These are phyloP conservation scores for Arctium lappa DNA, from an alignment of 129 eudicot species.

Conservation along the genomic window DNA sequence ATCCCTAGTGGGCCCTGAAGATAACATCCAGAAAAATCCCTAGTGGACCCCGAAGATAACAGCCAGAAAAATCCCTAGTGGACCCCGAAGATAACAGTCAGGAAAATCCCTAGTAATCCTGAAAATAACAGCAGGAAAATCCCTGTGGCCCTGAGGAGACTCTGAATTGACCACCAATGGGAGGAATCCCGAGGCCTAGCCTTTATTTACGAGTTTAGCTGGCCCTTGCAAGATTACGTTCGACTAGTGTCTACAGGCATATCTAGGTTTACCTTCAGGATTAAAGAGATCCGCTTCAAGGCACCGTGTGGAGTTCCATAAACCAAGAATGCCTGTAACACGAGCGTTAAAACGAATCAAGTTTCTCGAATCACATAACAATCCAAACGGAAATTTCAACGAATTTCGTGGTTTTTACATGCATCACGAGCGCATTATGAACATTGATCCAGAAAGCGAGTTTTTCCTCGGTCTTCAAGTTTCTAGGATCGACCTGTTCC, in stretches of 20 bases:
- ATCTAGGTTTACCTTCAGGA: constrained; percentile 56
- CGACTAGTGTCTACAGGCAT: not conserved
- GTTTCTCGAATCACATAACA: not conserved
- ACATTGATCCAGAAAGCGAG: constrained; percentile 93
- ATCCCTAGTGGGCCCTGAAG: not conserved
- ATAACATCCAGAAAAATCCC: not conserved
- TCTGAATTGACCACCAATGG: not conserved
- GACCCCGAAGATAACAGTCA: not conserved
- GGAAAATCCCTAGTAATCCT: not conserved
- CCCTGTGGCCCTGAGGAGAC: not conserved
- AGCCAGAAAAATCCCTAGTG: not conserved
- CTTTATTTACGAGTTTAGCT: not conserved
- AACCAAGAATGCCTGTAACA: constrained; percentile 66
- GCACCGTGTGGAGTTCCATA: constrained; percentile 65
- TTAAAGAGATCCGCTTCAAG: constrained; percentile 60
- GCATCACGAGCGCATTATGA: constrained; percentile 88
- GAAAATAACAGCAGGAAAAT: not conserved
- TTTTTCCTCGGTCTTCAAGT: constrained; percentile 69
- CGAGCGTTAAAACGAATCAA: constrained; percentile 8
- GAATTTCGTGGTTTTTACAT: constrained; percentile 36
- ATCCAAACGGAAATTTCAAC: not conserved
- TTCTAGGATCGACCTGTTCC: constrained; percentile 68
- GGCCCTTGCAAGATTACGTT: not conserved
- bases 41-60: not conserved
- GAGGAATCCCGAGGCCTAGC: not conserved